phyloP scores from a whole-genome alignment of 2,329 filamentous ascomycete species.

The Cladosporium velox region DNA sequence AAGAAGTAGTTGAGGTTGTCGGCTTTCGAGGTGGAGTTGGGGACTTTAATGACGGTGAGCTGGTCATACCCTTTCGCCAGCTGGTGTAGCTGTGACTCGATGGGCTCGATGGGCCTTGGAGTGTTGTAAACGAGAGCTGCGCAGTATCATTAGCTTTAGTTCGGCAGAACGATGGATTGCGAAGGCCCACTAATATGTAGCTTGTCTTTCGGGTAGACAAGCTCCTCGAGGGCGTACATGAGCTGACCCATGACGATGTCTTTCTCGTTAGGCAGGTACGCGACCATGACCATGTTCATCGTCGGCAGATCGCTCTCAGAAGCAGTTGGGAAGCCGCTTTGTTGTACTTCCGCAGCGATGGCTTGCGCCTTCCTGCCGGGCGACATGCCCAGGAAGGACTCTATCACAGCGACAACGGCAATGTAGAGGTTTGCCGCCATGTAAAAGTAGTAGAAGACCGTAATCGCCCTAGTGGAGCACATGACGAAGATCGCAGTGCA shows the following conservation, averaged over 20 bases:
- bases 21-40: conserved; percentile 52
- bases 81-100: conserved; percentile 46
- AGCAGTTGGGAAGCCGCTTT: conserved; percentile 29
- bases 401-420: conserved; percentile 32
- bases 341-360: conserved; percentile 34
- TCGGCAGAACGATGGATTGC: not conserved
- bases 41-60: conserved; percentile 50
- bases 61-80: conserved; percentile 44
- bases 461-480: conserved; percentile 31
- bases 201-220: conserved; percentile 49
- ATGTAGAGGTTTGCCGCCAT: conserved; percentile 39
- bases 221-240: conserved; percentile 49
- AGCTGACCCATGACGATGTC: conserved; percentile 53
- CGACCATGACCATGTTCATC: conserved; percentile 52
- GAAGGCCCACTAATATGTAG: conserved; percentile 44
- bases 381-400: conserved; percentile 37
- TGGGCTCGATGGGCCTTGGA: conserved; percentile 48
- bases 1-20: conserved; percentile 55
- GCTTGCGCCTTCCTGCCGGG: conserved; percentile 34
- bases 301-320: conserved; percentile 39
- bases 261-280: conserved; percentile 54
- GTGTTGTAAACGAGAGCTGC: conserved; percentile 51
- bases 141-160: not conserved
- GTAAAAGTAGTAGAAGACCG: conserved; percentile 39
- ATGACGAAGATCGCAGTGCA: conserved; percentile 36